Evolutionary conservation across 352 stramenopile genomes (phyloP).

Genomic region (Phytophthora syringae): DNA sequence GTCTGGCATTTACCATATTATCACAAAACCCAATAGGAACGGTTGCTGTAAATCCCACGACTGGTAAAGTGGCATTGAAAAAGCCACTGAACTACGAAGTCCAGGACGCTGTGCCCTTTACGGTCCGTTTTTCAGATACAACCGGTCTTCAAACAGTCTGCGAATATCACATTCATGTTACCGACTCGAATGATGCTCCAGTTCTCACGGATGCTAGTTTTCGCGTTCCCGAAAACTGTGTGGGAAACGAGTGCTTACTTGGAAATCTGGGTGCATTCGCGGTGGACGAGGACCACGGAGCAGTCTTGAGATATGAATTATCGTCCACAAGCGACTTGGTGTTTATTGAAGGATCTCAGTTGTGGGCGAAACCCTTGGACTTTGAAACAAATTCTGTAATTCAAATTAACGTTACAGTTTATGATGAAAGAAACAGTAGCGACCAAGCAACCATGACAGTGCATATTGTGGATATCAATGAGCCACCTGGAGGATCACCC

Average conservation of each 20-base stretch:
- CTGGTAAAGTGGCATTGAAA: slow-evolving; percentile 32
- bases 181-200: slow-evolving; percentile 53
- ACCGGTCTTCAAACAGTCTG: slow-evolving; percentile 45
- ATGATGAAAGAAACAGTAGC: slow-evolving; percentile 26
- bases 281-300: slow-evolving; percentile 53
- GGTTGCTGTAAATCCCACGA: slow-evolving; percentile 12
- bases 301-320: slow-evolving; percentile 42
- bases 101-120: slow-evolving; percentile 41
- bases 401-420: slow-evolving; percentile 33
- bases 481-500: slow-evolving; percentile 25
- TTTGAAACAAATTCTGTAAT: slow-evolving; percentile 27
- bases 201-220: slow-evolving; percentile 48
- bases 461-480: slow-evolving; percentile 40
- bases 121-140: slow-evolving; percentile 51
- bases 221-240: slow-evolving; percentile 56
- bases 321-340: slow-evolving; percentile 9
- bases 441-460: slow-evolving; percentile 28
- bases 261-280: slow-evolving; percentile 46
- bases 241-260: slow-evolving; percentile 46
- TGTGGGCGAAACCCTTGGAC: slow-evolving; percentile 24
- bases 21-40: slow-evolving; percentile 11
- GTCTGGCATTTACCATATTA: slow-evolving; percentile 12
- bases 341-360: slow-evolving; percentile 20
- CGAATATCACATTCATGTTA: slow-evolving; percentile 50
- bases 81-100: slow-evolving; percentile 51